phyloP scores from a whole-genome alignment of 1,284 basidiomycete genomes.

The Peniophora sp. region DNA sequence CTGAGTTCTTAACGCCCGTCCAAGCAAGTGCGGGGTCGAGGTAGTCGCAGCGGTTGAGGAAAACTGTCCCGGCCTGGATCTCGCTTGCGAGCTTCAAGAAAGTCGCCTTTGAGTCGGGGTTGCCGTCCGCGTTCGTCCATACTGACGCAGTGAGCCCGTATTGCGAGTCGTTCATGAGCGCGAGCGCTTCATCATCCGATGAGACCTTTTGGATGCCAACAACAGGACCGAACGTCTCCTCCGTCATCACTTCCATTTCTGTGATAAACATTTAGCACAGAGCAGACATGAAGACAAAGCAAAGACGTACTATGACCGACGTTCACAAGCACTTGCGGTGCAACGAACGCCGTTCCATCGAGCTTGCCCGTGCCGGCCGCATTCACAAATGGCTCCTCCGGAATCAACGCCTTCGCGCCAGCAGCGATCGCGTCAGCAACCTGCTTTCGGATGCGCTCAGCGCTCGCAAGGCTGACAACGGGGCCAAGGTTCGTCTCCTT shows the following conservation, averaged over 20 bases:
- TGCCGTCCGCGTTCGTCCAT: slow-evolving; percentile 74
- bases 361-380: slow-evolving; percentile 43
- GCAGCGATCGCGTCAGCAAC: slow-evolving; percentile 75
- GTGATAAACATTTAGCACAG: neutral
- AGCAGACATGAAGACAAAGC: neutral
- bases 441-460: slow-evolving; percentile 79
- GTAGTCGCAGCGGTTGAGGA: slow-evolving; percentile 84
- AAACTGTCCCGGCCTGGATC: slow-evolving; percentile 87
- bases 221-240: slow-evolving; percentile 87
- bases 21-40: slow-evolving; percentile 90
- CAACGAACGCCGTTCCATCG: slow-evolving; percentile 80
- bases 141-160: slow-evolving; percentile 92
- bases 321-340: slow-evolving; percentile 82
- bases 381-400: slow-evolving; percentile 56
- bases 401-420: slow-evolving; percentile 75
- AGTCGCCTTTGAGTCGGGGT: slow-evolving; percentile 51
- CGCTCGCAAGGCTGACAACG: slow-evolving; percentile 83
- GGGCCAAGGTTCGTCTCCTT: slow-evolving; percentile 79
- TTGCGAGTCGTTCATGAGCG: slow-evolving; percentile 92
- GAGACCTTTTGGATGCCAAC: slow-evolving; percentile 85
- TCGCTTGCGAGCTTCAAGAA: slow-evolving; percentile 70
- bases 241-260: slow-evolving; percentile 92
- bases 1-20: slow-evolving; percentile 92
- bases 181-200: slow-evolving; percentile 79
- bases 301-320: slow-evolving; percentile 75